Evolutionary conservation across 2,329 filamentous ascomycete genomes (phyloP).

Genomic region (Dothideomycetes sp.): DNA sequence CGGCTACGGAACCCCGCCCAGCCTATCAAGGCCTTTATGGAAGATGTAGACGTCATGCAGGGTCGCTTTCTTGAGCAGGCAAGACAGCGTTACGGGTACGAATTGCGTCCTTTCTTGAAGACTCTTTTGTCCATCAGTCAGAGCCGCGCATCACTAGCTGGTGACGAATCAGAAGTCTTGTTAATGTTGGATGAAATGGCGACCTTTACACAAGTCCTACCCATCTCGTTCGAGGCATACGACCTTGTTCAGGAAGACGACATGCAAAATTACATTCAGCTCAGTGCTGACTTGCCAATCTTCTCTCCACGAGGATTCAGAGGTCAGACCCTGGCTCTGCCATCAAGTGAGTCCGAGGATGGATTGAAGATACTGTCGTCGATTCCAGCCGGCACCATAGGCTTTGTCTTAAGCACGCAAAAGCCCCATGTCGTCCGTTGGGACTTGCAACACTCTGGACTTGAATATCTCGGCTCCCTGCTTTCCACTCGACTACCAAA

Average conservation of each 20-base stretch:
- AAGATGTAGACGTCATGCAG: conserved; percentile 6
- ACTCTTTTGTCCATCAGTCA: conserved; percentile 55
- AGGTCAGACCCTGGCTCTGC: conserved; percentile 2
- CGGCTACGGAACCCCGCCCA: conserved; percentile 6
- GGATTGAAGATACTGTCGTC: conserved; percentile 37
- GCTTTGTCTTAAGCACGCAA: conserved; percentile 67
- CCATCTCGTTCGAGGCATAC: conserved; percentile 58
- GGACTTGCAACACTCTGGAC: conserved; percentile 62
- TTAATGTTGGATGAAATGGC: conserved; percentile 57
- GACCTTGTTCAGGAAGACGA: conserved; percentile 75
- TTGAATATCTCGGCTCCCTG: conserved; percentile 68
- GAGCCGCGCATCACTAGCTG: conserved; percentile 28
- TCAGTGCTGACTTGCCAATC: conserved; percentile 53
- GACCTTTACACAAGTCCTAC: conserved; percentile 68
- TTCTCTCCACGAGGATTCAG: conserved; percentile 37
- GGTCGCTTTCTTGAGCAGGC: conserved; percentile 51
- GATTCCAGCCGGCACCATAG: conserved; percentile 55
- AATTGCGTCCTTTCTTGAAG: conserved; percentile 66
- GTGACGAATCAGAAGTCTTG: conserved; percentile 38
- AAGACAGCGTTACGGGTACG: conserved; percentile 71
- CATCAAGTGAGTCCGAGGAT: conserved; percentile 1
- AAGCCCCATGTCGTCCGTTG: conserved; percentile 66
- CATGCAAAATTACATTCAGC: conserved; percentile 65
- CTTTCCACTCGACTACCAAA: conserved; percentile 56
- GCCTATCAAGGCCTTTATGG: conserved; percentile 8